A percentile compares a stretch with the other conserved stretches of the same genome.
phyloP scores from a whole-genome alignment of 2,329 filamentous ascomycete genomes.

The Phoma sp. region DNA sequence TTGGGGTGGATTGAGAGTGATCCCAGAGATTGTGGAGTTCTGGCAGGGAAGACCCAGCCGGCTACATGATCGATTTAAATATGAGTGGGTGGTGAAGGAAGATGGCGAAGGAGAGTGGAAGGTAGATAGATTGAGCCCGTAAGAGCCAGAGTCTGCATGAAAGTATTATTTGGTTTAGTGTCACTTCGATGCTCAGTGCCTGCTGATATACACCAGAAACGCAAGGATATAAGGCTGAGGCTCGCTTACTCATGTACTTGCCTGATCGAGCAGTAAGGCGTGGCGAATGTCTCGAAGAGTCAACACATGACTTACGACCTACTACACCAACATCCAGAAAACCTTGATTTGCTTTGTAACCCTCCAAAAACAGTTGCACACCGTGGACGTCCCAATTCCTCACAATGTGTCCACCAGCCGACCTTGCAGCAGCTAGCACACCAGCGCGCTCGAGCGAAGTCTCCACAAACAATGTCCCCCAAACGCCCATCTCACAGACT shows the following conservation, averaged over 20 bases:
- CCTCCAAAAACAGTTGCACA: neutral
- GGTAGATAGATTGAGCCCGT: slow-evolving; percentile 78
- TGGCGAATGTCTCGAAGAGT: neutral
- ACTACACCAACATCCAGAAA: too few species aligned
- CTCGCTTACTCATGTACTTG: neutral
- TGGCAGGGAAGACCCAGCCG: slow-evolving; percentile 92
- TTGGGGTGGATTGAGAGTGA: slow-evolving; percentile 89
- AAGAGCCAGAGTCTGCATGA: neutral
- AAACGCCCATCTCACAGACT: slow-evolving; percentile 54
- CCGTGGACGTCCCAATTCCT: neutral
- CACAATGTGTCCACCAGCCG: slow-evolving; percentile 30
- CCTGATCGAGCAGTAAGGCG: neutral
- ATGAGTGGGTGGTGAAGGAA: slow-evolving; percentile 65
- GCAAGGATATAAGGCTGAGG: neutral
- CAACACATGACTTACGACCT: neutral
- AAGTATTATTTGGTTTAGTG: neutral
- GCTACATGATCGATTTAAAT: slow-evolving; percentile 92
- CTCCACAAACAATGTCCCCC: slow-evolving; percentile 48
- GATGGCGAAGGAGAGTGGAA: slow-evolving; percentile 63
- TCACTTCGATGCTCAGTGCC: neutral
- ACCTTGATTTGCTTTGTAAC: too few species aligned
- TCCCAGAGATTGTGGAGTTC: slow-evolving; percentile 89
- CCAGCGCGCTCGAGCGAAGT: neutral
- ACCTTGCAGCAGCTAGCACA: slow-evolving; percentile 4
- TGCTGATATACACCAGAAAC: neutral